These are phyloP conservation scores for Fusarium algeriense DNA, from an alignment of 2,329 filamentous ascomycete genomes.

Conservation along the genomic window DNA sequence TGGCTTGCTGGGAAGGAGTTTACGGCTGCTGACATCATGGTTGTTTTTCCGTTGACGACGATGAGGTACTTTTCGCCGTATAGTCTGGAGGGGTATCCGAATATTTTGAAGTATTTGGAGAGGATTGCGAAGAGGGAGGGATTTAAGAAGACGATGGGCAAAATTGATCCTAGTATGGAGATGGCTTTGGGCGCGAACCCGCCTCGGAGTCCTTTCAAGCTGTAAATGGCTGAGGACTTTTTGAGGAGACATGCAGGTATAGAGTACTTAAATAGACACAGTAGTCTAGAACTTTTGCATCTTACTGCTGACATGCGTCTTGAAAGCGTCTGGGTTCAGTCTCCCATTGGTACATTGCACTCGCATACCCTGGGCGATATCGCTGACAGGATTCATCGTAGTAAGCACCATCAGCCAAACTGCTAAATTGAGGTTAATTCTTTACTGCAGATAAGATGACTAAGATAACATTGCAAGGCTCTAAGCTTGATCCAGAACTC, in stretches of 20 bases:
- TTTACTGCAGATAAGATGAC: not conserved
- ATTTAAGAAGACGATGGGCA: conserved; percentile 62
- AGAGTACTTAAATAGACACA: not conserved
- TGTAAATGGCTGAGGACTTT: not conserved
- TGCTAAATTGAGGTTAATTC: not conserved
- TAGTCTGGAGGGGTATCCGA: conserved; percentile 56
- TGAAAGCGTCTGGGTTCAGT: fast-evolving
- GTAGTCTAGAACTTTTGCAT: not conserved
- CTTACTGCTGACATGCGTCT: not conserved
- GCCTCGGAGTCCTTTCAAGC: conserved; percentile 12
- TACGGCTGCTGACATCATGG: conserved; percentile 75
- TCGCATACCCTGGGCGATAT: fast-evolving
- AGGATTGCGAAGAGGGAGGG: conserved; percentile 59
- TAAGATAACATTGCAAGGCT: not conserved
- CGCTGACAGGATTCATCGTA: not conserved
- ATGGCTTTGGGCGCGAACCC: conserved; percentile 45
- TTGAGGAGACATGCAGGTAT: fast-evolving
- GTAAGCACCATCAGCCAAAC: not conserved
- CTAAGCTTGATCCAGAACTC: not conserved
- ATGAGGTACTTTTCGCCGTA: conserved; percentile 65
- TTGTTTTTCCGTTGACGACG: conserved; percentile 70
- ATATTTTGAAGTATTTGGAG: conserved; percentile 61
- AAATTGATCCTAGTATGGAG: conserved; percentile 62
- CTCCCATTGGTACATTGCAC: not conserved
- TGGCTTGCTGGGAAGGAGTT: conserved; percentile 73